phyloP scores from a whole-genome alignment of 352 stramenopile genomes.

The Blastocystis sp. region DNA sequence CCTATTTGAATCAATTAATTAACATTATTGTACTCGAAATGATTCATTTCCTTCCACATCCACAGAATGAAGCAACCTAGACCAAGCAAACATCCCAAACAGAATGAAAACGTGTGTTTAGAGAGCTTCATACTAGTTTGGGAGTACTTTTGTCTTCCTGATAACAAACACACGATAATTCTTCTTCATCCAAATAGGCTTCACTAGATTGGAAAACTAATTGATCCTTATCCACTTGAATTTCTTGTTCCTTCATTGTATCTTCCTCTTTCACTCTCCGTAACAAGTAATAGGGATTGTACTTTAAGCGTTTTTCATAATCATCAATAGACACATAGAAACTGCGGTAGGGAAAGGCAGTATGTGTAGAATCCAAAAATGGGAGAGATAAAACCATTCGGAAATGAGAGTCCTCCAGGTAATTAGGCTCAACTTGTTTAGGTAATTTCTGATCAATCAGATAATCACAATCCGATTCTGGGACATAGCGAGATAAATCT shows the following conservation, averaged over 20 bases:
- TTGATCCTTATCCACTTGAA: neutral
- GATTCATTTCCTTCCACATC: too few relatives aligned
- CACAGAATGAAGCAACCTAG: too few relatives aligned
- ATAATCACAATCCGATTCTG: constrained; percentile 70
- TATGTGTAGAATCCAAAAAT: constrained; percentile 14
- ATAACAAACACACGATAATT: neutral
- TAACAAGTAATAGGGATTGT: constrained; percentile 21
- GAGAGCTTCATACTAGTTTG: neutral
- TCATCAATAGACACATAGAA: constrained; percentile 9
- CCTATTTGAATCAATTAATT: too few relatives aligned
- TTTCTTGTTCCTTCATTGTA: neutral
- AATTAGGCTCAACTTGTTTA: constrained; percentile 34
- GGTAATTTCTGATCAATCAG: constrained; percentile 73
- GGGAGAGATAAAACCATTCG: neutral
- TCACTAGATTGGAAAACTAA: neutral
- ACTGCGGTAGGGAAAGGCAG: neutral
- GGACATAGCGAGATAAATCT: constrained; percentile 73
- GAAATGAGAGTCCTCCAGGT: neutral
- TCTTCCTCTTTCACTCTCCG: constrained; percentile 6
- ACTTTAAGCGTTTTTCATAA: constrained; percentile 1
- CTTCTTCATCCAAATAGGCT: constrained; percentile 49
- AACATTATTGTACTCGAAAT: too few relatives aligned
- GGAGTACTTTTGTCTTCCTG: neutral
- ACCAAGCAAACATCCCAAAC: neutral
- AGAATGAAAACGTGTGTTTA: neutral